Conservation (phyloP, 164 flowering plant species). For the Houttuynia cordata region DNA sequence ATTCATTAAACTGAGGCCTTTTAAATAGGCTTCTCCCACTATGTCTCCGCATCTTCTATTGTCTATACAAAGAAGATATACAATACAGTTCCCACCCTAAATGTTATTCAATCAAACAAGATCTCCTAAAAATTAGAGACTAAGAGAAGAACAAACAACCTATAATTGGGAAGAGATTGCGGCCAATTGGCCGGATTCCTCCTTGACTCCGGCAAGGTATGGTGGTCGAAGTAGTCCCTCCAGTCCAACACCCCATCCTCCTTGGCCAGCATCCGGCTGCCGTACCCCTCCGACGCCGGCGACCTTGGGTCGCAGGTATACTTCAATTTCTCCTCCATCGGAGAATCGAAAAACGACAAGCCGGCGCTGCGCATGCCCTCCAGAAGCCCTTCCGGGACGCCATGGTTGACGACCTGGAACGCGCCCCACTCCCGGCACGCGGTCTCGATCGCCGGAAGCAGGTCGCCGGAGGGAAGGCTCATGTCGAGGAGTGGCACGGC, state of each 20-base stretch:
- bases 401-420: slow-evolving; percentile 69
- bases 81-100: too few species aligned
- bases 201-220: slow-evolving; percentile 63
- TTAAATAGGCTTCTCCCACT: too few species aligned
- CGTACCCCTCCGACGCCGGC: slow-evolving; percentile 77
- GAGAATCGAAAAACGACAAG: slow-evolving; percentile 35
- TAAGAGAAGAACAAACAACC: too few species aligned
- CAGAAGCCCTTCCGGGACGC: slow-evolving; percentile 35
- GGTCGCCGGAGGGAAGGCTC: slow-evolving; percentile 11
- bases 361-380: slow-evolving; percentile 32
- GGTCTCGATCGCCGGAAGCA: slow-evolving; percentile 17
- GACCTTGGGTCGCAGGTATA: slow-evolving; percentile 51
- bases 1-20: too few species aligned
- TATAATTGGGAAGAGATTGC: slow-evolving; percentile 36
- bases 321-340: slow-evolving; percentile 34
- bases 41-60: too few species aligned
- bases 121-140: too few species aligned
- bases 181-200: slow-evolving; percentile 74
- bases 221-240: slow-evolving; percentile 95
- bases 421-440: slow-evolving; percentile 83
- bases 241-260: slow-evolving; percentile 64
- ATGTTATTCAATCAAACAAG: not conserved
- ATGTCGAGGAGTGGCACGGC: slow-evolving; percentile 49
- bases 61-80: too few species aligned
- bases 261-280: slow-evolving; percentile 61